phyloP scores from a whole-genome alignment of 2,329 filamentous ascomycete species.

The Trichophyton mentagrophytes region DNA sequence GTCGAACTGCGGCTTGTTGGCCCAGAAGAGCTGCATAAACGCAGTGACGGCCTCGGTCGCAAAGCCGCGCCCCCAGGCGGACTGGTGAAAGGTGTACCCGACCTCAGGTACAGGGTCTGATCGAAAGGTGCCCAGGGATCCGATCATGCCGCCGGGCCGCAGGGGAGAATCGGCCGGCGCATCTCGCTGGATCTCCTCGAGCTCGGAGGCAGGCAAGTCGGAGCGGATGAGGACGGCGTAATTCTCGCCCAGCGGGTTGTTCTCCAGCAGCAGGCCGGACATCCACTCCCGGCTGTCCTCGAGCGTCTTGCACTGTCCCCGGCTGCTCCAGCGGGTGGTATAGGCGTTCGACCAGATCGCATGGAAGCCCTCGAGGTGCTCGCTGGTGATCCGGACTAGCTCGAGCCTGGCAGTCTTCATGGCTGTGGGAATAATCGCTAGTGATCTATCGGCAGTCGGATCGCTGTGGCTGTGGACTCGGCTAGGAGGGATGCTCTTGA shows the following conservation, averaged over 20 bases:
- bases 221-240: background rate
- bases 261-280: background rate
- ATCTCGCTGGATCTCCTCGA: background rate
- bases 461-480: background rate
- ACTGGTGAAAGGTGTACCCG: background rate
- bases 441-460: background rate
- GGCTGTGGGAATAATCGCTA: no score
- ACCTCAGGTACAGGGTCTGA: background rate
- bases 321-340: background rate
- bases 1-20: background rate
- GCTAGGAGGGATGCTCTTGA: no score
- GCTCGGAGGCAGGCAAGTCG: background rate
- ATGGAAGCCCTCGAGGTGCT: background rate
- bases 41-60: background rate
- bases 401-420: constrained; percentile 3
- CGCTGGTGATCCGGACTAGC: background rate
- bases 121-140: background rate
- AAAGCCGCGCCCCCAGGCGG: background rate
- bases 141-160: background rate
- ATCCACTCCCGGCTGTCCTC: constrained; percentile 1
- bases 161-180: background rate
- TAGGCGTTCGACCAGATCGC: background rate
- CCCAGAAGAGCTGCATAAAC: background rate
- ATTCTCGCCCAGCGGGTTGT: background rate
- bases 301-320: background rate